phyloP scores from a whole-genome alignment of 371 early-diverging fungal genomes.

The Lichtheimia hyalospora region DNA sequence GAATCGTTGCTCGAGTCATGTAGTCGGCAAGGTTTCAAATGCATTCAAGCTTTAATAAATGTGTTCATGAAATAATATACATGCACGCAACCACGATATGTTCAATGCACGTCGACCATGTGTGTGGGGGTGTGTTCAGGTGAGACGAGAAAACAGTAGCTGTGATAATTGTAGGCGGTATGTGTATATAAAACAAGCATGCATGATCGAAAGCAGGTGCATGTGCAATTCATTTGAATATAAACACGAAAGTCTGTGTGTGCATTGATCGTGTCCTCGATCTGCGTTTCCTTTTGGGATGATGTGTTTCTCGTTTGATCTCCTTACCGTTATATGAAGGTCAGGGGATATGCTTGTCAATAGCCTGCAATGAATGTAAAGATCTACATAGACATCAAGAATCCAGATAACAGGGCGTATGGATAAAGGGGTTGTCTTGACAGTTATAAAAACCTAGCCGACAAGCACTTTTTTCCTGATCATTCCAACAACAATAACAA shows the following conservation, averaged over 20 bases:
- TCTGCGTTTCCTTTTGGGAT: background rate
- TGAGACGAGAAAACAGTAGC: slow-evolving; percentile 47
- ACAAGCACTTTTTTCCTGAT: background rate
- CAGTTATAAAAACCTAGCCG: background rate
- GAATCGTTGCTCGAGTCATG: no score
- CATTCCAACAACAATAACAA: slow-evolving; percentile 12
- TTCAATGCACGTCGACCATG: slow-evolving; percentile 79
- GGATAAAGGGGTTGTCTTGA: background rate
- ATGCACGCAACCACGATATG: slow-evolving; percentile 58
- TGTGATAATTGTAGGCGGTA: slow-evolving; percentile 40
- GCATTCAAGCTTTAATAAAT: background rate
- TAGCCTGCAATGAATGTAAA: slow-evolving; percentile 13
- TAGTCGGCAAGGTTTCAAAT: no score
- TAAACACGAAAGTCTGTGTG: slow-evolving; percentile 9
- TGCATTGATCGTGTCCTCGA: slow-evolving; percentile 1
- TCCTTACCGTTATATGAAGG: slow-evolving; percentile 26
- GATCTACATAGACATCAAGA: slow-evolving; percentile 16
- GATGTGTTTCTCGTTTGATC: slow-evolving; percentile 5
- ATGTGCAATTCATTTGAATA: slow-evolving; percentile 47
- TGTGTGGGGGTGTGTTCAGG: slow-evolving; percentile 75
- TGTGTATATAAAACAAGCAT: slow-evolving; percentile 20
- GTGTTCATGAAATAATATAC: slow-evolving; percentile 3
- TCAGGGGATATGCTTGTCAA: slow-evolving; percentile 18
- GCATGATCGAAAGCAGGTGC: slow-evolving; percentile 62
- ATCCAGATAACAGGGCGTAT: slow-evolving; percentile 14